These are phyloP conservation scores for Pichia sp. DNA, from an alignment of 1,139 yeast genomes.

Conservation along the genomic window DNA sequence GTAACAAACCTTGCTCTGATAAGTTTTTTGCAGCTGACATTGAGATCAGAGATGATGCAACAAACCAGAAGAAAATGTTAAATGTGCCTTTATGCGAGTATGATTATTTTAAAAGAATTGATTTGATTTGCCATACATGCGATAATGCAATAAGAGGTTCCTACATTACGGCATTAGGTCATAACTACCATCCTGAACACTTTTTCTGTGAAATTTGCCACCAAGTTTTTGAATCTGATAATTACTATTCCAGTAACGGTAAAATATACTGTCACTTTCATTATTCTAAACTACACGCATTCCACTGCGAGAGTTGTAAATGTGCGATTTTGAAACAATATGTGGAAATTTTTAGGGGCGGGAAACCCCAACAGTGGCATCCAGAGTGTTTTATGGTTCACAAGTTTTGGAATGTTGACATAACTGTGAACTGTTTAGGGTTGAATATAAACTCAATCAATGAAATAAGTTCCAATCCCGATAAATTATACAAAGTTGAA, in stretches of 20 bases:
- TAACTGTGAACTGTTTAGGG: slow-evolving; percentile 60
- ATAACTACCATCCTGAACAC: slow-evolving; percentile 91
- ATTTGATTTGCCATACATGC: slow-evolving; percentile 78
- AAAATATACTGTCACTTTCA: slow-evolving; percentile 87
- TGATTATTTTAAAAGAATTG: slow-evolving; percentile 81
- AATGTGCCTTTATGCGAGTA: slow-evolving; percentile 85
- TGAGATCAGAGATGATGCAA: slow-evolving; percentile 13
- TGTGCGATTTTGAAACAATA: slow-evolving; percentile 89
- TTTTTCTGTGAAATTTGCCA: slow-evolving; percentile 88
- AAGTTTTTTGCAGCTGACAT: slow-evolving; percentile 55
- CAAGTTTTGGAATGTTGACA: slow-evolving; percentile 89
- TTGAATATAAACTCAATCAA: slow-evolving; percentile 21
- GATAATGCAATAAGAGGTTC: slow-evolving; percentile 84
- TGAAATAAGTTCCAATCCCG: slow-evolving; percentile 31
- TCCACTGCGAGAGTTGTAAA: slow-evolving; percentile 89
- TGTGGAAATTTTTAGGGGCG: slow-evolving; percentile 87
- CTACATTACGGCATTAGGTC: slow-evolving; percentile 87
- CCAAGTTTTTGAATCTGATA: slow-evolving; percentile 86
- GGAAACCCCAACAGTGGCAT: slow-evolving; percentile 97
- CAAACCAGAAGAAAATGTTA: slow-evolving; percentile 12
- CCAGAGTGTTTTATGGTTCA: slow-evolving; percentile 98
- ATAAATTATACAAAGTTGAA: slow-evolving; percentile 50
- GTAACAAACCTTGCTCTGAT: slow-evolving; percentile 66
- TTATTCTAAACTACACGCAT: slow-evolving; percentile 77
- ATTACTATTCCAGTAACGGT: slow-evolving; percentile 82